Evolutionary conservation across 208 protist genomes (phyloP).

Genomic region (Leishmania tarentolae): DNA sequence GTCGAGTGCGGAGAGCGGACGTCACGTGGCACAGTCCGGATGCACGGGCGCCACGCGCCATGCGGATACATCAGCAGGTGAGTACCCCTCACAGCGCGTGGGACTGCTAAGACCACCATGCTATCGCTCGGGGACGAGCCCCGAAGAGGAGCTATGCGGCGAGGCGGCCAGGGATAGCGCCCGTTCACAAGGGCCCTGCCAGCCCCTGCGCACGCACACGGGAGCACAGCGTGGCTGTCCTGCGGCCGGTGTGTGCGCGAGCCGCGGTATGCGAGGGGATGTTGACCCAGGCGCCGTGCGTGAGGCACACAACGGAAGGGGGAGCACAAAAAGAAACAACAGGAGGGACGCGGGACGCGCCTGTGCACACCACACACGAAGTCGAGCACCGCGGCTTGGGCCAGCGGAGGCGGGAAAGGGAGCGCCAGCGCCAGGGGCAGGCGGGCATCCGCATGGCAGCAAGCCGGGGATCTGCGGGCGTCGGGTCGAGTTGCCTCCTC

Average conservation of each 20-base stretch:
- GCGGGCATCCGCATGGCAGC: not conserved
- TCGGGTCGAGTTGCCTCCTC: not conserved
- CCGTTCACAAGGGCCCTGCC: not conserved
- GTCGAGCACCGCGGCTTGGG: not conserved
- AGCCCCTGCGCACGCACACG: not conserved
- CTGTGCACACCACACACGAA: not conserved
- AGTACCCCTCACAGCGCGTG: not conserved
- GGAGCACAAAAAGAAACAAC: not conserved
- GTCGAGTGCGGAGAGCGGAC: not conserved
- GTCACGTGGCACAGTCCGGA: not conserved
- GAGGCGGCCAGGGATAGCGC: not conserved
- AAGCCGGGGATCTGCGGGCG: not conserved
- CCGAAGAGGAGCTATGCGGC: not conserved
- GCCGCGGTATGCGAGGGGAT: not conserved
- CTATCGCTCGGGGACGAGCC: not conserved
- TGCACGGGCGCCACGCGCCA: not conserved
- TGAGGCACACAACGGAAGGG: not conserved
- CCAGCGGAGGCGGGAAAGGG: not conserved
- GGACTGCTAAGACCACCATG: not conserved
- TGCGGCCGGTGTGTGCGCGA: not conserved
- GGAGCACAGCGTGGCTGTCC: not conserved
- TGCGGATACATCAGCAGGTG: not conserved
- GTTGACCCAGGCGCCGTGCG: not conserved
- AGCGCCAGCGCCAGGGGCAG: not conserved
- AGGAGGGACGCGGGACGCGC: not conserved